phyloP scores from a whole-genome alignment of 352 stramenopile species.

The Pythium monospermum region DNA sequence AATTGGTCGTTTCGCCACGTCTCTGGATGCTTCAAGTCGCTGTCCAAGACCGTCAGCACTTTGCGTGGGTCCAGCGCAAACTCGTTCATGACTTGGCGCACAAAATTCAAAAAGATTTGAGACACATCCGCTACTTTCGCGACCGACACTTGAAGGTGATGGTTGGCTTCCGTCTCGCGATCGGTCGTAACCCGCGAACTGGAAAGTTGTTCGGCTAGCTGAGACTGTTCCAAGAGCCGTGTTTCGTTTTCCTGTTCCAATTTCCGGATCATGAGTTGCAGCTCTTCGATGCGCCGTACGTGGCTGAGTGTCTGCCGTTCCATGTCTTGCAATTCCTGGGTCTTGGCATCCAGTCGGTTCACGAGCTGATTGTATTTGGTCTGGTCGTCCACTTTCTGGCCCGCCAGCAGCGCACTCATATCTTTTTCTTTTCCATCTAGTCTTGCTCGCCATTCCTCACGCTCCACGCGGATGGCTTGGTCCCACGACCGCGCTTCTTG shows the following conservation, averaged over 20 bases:
- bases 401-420: conserved; percentile 35
- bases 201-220: conserved; percentile 36
- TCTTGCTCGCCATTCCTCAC: conserved; percentile 34
- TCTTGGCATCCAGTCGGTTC: conserved; percentile 35
- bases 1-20: conserved; percentile 25
- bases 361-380: conserved; percentile 48
- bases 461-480: conserved; percentile 30
- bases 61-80: conserved; percentile 18
- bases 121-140: conserved; percentile 11
- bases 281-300: conserved; percentile 4
- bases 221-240: conserved; percentile 27
- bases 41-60: conserved; percentile 15
- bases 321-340: conserved; percentile 29
- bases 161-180: conserved; percentile 19
- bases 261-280: conserved; percentile 30
- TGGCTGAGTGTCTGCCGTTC: conserved; percentile 8
- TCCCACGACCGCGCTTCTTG: conserved; percentile 20
- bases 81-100: conserved; percentile 18
- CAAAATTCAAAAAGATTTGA: conserved; percentile 14
- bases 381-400: conserved; percentile 48
- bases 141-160: conserved; percentile 14
- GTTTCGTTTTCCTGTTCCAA: conserved; percentile 35
- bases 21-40: conserved; percentile 28
- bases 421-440: conserved; percentile 50
- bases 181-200: conserved; percentile 26